Evolutionary conservation across 2,329 filamentous ascomycete species (phyloP), one percentile per base, ranked within the genome.

Genomic region (Clonostachys rosea): DNA sequence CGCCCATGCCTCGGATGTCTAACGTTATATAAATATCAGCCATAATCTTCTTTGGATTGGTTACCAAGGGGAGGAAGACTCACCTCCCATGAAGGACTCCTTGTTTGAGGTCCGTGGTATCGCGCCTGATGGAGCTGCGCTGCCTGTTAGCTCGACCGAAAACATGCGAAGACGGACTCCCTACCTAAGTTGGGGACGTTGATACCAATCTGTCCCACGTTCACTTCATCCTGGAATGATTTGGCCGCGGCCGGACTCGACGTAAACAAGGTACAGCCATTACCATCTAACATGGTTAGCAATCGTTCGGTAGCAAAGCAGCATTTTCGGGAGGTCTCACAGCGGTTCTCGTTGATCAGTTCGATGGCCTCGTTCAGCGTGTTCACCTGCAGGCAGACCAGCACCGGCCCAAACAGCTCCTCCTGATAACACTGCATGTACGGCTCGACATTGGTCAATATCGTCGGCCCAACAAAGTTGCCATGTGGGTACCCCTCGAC

Each of bases 401-500:
- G 74, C 3, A 91, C 87, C 0, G 87, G 87, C 2, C 87, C 87
- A 56, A 91, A 91, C 57, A 91, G 89, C 65, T 91, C 87, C 65
- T 91, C 86, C 34, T 67, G 79, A 73, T 91, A 91, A 74, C 87
- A 91, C 57, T 77, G 76, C 87, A 91, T 91, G 50, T 84, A 71
- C 1, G 82, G 78, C 47, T 81, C 89, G 16, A 91, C 87, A 62
- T 88, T 82, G 51, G 81, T 78, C 66, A 91, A 89, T 63, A 91
- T 85, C 6, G 87, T 91, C 35, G 87, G 87, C 1, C 81, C 87
- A 41, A 90, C 18, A 14, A 18, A 94, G 76, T 92, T 92, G 59
- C 89, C 89, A 62, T 91, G 81, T 54, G 88, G 86, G 68, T 92
- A 92, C 68, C 91, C 91, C 51, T 72, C 72, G 7, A 87, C 86